These are phyloP conservation scores for Suhomyces kilbournensis DNA, from an alignment of 805 yeast species.

Conservation along the genomic window DNA sequence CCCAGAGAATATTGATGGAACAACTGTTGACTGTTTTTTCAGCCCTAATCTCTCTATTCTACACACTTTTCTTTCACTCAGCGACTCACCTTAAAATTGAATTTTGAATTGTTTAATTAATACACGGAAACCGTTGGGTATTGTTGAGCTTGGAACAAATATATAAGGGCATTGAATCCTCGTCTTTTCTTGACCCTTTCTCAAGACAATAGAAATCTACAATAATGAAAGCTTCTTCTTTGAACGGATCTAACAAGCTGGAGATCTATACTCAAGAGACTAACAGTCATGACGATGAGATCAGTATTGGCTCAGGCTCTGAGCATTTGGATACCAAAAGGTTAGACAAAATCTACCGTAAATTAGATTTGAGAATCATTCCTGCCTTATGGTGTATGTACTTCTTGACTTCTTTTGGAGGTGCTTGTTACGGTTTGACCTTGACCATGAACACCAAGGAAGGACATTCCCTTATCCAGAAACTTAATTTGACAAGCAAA, in stretches of 20 bases:
- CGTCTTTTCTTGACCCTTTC: not conserved
- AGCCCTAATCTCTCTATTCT: too few relatives aligned
- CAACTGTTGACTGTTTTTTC: too few relatives aligned
- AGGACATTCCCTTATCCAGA: slow-evolving; percentile 59
- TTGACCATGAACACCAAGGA: slow-evolving; percentile 68
- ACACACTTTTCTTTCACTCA: too few relatives aligned
- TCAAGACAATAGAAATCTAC: not conserved
- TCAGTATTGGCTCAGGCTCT: slow-evolving; percentile 3
- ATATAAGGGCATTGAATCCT: not conserved
- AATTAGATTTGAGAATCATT: slow-evolving; percentile 66
- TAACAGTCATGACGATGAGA: slow-evolving; percentile 10
- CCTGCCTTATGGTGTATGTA: slow-evolving; percentile 82
- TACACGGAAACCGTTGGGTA: not conserved
- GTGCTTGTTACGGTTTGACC: slow-evolving; percentile 72
- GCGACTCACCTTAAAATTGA: too few relatives aligned
- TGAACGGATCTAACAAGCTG: not conserved
- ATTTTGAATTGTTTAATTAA: not conserved
- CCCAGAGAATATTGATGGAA: too few relatives aligned
- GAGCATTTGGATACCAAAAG: slow-evolving; percentile 18
- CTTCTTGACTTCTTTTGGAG: slow-evolving; percentile 75
- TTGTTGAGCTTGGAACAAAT: not conserved
- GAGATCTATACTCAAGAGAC: not conserved
- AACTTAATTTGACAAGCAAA: slow-evolving; percentile 50
- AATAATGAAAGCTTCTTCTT: not conserved
- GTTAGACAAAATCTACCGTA: slow-evolving; percentile 55